Evolutionary conservation across 2,329 filamentous ascomycete species (phyloP), one percentile per base, ranked within the genome.

Genomic region (Scleromitrula shiraiana): DNA sequence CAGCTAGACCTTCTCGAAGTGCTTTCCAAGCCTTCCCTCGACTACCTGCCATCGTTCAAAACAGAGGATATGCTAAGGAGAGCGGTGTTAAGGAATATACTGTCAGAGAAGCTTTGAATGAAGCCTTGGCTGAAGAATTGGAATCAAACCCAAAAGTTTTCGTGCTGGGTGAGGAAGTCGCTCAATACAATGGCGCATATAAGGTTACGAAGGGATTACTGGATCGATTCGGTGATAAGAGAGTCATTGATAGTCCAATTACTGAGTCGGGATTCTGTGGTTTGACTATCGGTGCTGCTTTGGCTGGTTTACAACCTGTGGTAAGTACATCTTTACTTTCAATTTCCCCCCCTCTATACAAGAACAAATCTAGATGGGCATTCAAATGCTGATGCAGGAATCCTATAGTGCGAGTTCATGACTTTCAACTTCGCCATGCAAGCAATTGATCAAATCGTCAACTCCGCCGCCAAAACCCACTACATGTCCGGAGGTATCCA

Each of bases 381-480:
- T 15, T 29, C 14, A 32, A 26, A 35, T 12, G 33, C 49, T 47
- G 35, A 46, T n/a, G 17, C n/a, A 4, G 3, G 7, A 32, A 49
- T 40, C 44, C 47, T 24, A 33, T 58, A 93, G 88, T 93, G 86
- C 80, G 93, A 98, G 76, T 98, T 98, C 79, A 98, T 98, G 93
- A 98, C 93, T 65, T 97, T 95, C 82, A 98, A 98, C 81, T 97
- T 97, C 68, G 91, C 93, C 70, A 98, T 98, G 93, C 93, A 98
- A 76, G 88, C 93, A 67, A 98, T 98, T 70, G 93, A 98, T 70
- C 93, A 98, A 70, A 88, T 98, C 67, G 90, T 98, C 81, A 98
- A 98, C 82, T 97, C 91, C 41, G 93, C 78, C 61, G 93, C 89
- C 66, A 98, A 98, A 80, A 98, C 93, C 50, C 91, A 98, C 66